phyloP scores from a whole-genome alignment of 345 rosid species.

The Kernera saxatilis region DNA sequence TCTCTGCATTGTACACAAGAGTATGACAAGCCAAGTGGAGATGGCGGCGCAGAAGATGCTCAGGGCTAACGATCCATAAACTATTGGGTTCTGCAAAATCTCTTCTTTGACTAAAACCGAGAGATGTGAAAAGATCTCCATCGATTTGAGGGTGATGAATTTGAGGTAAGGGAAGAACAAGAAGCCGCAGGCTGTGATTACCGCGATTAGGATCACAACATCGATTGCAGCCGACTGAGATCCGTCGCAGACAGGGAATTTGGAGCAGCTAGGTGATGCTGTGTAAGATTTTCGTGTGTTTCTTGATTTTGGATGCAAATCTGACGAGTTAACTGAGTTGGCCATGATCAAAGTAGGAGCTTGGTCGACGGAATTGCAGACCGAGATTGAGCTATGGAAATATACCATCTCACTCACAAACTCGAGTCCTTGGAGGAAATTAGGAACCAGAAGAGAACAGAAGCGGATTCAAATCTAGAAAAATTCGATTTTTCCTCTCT shows the following conservation, averaged over 20 bases:
- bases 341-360: constrained; percentile 49
- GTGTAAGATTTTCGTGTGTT: constrained; percentile 33
- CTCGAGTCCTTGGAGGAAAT: constrained; percentile 28
- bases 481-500: not conserved
- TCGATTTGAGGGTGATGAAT: constrained; percentile 30
- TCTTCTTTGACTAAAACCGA: constrained; percentile 52
- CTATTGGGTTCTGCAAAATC: constrained; percentile 52
- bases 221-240: constrained; percentile 76
- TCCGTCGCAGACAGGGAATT: constrained; percentile 51
- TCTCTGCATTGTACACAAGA: constrained; percentile 55
- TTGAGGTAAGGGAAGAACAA: constrained; percentile 63
- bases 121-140: constrained; percentile 36
- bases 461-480: not conserved
- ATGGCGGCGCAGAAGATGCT: constrained; percentile 56
- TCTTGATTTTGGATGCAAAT: constrained; percentile 40
- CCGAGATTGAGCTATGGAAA: constrained; percentile 78
- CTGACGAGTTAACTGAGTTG: constrained; percentile 44
- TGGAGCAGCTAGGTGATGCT: constrained; percentile 30
- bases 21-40: constrained; percentile 53
- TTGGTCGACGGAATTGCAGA: constrained; percentile 86
- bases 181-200: constrained; percentile 68
- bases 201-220: constrained; percentile 67
- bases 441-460: not conserved
- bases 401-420: constrained; percentile 64
- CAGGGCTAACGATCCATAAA: constrained; percentile 67